Conservation (phyloP, 768 basidiomycete genomes). For the Cystofilobasidium macerans region DNA sequence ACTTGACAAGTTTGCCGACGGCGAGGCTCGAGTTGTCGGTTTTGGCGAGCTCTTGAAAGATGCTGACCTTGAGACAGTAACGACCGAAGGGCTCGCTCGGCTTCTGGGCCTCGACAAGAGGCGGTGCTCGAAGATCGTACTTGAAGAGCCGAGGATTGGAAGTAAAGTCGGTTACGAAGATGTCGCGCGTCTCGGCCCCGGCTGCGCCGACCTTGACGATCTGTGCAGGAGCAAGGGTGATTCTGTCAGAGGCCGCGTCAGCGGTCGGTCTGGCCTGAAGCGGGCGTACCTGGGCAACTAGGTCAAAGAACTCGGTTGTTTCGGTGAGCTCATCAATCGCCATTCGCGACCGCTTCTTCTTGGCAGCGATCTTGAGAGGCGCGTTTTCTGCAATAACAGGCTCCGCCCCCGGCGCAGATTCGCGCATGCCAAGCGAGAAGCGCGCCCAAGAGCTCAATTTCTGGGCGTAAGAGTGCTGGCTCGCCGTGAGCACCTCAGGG, state of each 20-base stretch:
- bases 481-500: not conserved
- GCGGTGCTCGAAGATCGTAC: not conserved
- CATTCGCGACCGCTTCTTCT: not conserved
- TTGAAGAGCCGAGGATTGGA: not conserved
- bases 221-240: not conserved
- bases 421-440: not conserved
- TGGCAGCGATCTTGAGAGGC: not conserved
- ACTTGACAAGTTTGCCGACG: not conserved
- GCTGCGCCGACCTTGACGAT: not conserved
- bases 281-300: not conserved
- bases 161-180: constrained; percentile 2
- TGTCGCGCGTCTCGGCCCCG: not conserved
- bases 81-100: not conserved
- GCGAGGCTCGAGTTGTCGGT: not conserved
- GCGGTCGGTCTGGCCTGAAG: too few species aligned
- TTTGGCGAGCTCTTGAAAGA: not conserved
- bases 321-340: not conserved
- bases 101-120: not conserved
- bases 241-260: not conserved
- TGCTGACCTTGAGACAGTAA: not conserved
- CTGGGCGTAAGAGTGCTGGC: not conserved
- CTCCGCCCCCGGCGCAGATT: not conserved
- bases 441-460: not conserved
- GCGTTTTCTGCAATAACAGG: not conserved
- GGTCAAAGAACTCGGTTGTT: not conserved